Percentiles rank a stretch among this genome's conserved stretches.
These are phyloP conservation scores for Sanghuangporus sanghuang DNA, from an alignment of 1,284 basidiomycete species.

Conservation along the genomic window DNA sequence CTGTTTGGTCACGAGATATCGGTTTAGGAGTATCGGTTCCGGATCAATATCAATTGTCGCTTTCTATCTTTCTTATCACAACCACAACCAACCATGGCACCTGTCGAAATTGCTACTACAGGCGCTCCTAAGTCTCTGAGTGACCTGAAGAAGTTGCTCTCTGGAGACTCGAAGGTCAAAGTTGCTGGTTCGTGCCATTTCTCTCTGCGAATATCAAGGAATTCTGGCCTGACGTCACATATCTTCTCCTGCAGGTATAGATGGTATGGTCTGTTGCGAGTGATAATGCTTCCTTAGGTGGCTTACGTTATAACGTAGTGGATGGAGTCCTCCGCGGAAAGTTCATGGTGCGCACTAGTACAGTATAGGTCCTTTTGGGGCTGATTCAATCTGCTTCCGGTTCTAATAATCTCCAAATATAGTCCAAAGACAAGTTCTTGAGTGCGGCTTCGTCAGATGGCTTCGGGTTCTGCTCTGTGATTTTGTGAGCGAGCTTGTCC, in stretches of 20 bases:
- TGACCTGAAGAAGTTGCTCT: constrained; percentile 11
- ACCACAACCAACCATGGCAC: not conserved
- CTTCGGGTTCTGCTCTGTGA: constrained; percentile 90
- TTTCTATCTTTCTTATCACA: not conserved
- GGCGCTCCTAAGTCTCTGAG: constrained; percentile 8
- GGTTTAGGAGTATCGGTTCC: not conserved
- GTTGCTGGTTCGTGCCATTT: constrained; percentile 15
- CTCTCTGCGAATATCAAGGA: not conserved
- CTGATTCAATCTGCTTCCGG: not conserved
- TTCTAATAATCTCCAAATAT: not conserved
- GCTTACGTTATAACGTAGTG: constrained; percentile 38
- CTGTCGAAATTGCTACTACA: constrained; percentile 2
- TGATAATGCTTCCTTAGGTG: not conserved
- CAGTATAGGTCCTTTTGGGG: not conserved
- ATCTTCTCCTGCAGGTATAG: constrained; percentile 25
- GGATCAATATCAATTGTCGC: not conserved
- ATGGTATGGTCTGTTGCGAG: constrained; percentile 21
- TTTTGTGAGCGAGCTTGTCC: constrained; percentile 53
- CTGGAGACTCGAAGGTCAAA: constrained; percentile 12
- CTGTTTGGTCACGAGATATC: not conserved
- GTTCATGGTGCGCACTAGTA: constrained; percentile 63
- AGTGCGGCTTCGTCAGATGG: constrained; percentile 78
- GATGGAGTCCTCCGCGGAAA: constrained; percentile 94
- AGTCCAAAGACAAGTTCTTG: constrained; percentile 91
- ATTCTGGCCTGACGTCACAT: not conserved